These are phyloP conservation scores for Strigomonas culicis DNA, from an alignment of 208 protist genomes.

Conservation along the genomic window DNA sequence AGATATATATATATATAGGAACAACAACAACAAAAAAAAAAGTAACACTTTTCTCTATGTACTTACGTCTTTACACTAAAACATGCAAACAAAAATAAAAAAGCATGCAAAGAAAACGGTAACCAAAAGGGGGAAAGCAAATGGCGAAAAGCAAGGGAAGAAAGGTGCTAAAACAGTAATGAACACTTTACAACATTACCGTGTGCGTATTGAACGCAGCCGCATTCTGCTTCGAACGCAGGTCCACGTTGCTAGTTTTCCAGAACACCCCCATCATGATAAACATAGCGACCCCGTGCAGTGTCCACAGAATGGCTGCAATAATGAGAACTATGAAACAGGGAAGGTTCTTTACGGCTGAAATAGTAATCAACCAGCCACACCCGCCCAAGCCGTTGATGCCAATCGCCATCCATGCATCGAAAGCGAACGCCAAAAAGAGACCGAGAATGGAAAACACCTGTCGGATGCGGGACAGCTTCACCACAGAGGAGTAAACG, in stretches of 20 bases:
- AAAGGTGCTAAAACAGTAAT: neutral
- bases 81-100: conserved; percentile 2
- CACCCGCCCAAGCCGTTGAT: conserved; percentile 63
- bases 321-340: conserved; percentile 49
- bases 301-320: conserved; percentile 60
- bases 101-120: neutral
- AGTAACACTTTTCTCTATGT: conserved; percentile 5
- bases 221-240: no score
- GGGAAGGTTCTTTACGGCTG: neutral
- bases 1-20: no score
- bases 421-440: conserved; percentile 54
- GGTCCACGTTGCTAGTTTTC: conserved; percentile 6
- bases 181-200: no score
- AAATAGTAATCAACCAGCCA: conserved; percentile 67
- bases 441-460: conserved; percentile 58
- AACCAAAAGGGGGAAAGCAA: neutral
- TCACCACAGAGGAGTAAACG: conserved; percentile 45
- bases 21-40: neutral
- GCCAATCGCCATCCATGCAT: conserved; percentile 82
- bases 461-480: conserved; percentile 35
- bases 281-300: conserved; percentile 50
- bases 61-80: conserved; percentile 2
- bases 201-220: no score
- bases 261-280: conserved; percentile 53
- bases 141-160: neutral